A percentile compares a stretch with the other conserved stretches of the same genome.
Evolutionary conservation across 495 filamentous ascomycete species (phyloP).

Genomic region (Trichoderma virens): DNA sequence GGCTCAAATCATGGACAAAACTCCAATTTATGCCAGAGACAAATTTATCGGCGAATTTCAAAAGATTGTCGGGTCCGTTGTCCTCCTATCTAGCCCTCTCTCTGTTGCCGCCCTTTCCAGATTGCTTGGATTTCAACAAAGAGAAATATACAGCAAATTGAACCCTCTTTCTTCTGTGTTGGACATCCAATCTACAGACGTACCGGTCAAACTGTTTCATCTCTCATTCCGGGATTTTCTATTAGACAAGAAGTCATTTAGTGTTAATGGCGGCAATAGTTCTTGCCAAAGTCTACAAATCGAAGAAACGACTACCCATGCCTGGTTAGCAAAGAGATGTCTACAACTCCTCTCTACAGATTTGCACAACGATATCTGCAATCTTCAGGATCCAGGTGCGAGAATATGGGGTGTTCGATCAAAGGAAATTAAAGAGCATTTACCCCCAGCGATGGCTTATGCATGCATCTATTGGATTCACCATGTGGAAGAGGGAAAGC

Average conservation of each 20-base stretch:
- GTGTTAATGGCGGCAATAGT: neutral
- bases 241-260: conserved; percentile 13
- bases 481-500: conserved; percentile 22
- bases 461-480: conserved; percentile 35
- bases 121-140: conserved; percentile 14
- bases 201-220: conserved; percentile 19
- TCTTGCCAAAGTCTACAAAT: conserved; percentile 18
- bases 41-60: neutral
- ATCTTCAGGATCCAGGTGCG: neutral
- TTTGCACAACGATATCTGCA: conserved; percentile 18
- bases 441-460: conserved; percentile 21
- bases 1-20: conserved; percentile 17
- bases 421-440: conserved; percentile 9
- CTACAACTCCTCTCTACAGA: conserved; percentile 21
- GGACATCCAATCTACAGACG: conserved; percentile 13
- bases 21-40: conserved; percentile 10
- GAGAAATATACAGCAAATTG: conserved; percentile 16
- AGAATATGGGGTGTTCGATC: neutral
- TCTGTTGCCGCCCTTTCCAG: conserved; percentile 11
- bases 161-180: conserved; percentile 24
- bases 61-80: conserved; percentile 25
- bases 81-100: conserved; percentile 18
- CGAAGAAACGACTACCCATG: conserved; percentile 17
- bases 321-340: conserved; percentile 16
- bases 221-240: conserved; percentile 25